A percentile compares a stretch with the other conserved stretches of the same genome.
Evolutionary conservation across 2,329 filamentous ascomycete genomes (phyloP).

Genomic region (Colletotrichum graminicola): DNA sequence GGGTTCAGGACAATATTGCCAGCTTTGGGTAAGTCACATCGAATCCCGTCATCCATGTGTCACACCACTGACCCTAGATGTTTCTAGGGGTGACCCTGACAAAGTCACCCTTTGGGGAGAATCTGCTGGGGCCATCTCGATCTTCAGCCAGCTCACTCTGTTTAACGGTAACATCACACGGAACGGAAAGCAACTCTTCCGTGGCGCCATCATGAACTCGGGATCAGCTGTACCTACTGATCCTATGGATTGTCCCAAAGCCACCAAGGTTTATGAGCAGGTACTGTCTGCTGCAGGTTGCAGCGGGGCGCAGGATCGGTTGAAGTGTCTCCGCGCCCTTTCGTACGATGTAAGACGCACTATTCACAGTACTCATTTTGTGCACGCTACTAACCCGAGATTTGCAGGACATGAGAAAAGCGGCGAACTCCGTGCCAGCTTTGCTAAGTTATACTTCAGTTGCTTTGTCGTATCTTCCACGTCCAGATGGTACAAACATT

Average conservation of each 20-base stretch:
- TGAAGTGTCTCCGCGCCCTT: conserved; percentile 67
- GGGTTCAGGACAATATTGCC: conserved; percentile 52
- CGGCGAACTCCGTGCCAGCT: conserved; percentile 69
- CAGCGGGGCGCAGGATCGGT: conserved; percentile 56
- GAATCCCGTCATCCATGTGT: too few species aligned
- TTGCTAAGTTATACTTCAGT: conserved; percentile 68
- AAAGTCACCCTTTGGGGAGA: conserved; percentile 77
- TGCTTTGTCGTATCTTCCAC: conserved; percentile 71
- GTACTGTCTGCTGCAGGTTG: conserved; percentile 68
- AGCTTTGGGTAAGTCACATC: conserved; percentile 47
- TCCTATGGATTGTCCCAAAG: conserved; percentile 66
- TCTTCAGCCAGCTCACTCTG: conserved; percentile 71
- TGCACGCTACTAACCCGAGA: conserved; percentile 67
- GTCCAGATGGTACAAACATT: conserved; percentile 68
- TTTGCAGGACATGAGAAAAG: conserved; percentile 62
- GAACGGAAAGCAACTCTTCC: conserved; percentile 70
- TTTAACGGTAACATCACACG: conserved; percentile 69
- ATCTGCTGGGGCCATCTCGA: conserved; percentile 69
- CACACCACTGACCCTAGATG: not conserved
- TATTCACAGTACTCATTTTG: conserved; percentile 54
- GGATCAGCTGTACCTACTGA: conserved; percentile 64
- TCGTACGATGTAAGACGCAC: conserved; percentile 65
- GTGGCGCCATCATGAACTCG: conserved; percentile 74
- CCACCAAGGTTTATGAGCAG: conserved; percentile 66
- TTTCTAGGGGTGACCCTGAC: conserved; percentile 66